Conservation (phyloP, 768 basidiomycete species). For the Boletus rufocinnamomeus region DNA sequence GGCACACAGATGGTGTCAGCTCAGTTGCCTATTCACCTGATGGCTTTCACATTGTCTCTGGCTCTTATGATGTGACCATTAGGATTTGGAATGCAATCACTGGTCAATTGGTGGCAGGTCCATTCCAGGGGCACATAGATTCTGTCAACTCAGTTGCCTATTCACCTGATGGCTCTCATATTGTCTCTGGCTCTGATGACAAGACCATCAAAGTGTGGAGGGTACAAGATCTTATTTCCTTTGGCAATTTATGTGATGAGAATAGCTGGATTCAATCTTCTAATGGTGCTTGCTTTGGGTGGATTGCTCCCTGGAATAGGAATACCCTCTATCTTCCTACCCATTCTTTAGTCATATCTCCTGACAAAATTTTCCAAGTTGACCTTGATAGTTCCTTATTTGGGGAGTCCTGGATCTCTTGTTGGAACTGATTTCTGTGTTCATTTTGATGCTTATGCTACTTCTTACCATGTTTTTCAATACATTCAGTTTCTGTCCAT, state of each 20-base stretch:
- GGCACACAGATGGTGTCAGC: slow-evolving; percentile 5
- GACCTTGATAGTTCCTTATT: neutral
- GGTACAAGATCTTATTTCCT: neutral
- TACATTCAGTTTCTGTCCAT: neutral
- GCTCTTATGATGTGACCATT: neutral
- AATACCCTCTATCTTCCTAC: neutral
- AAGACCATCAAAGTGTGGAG: slow-evolving; percentile 5
- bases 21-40: slow-evolving; percentile 13
- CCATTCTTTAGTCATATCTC: neutral
- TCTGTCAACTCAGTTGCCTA: slow-evolving; percentile 5
- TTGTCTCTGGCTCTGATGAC: slow-evolving; percentile 2
- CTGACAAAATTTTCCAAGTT: neutral
- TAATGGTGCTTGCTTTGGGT: slow-evolving; percentile 1
- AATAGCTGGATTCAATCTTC: slow-evolving; percentile 13
- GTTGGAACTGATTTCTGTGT: neutral
- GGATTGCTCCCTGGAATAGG: slow-evolving; percentile 13
- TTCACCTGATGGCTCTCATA: neutral
- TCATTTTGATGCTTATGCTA: neutral
- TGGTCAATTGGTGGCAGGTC: too few species aligned
- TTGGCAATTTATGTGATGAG: neutral
- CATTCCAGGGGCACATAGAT: slow-evolving; percentile 1
- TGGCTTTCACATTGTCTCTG: neutral
- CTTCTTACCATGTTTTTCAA: neutral
- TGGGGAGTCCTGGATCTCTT: neutral
- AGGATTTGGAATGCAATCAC: slow-evolving; percentile 19